phyloP scores from a whole-genome alignment of 306 rosid genomes.

The Begonia fuchsioides region DNA sequence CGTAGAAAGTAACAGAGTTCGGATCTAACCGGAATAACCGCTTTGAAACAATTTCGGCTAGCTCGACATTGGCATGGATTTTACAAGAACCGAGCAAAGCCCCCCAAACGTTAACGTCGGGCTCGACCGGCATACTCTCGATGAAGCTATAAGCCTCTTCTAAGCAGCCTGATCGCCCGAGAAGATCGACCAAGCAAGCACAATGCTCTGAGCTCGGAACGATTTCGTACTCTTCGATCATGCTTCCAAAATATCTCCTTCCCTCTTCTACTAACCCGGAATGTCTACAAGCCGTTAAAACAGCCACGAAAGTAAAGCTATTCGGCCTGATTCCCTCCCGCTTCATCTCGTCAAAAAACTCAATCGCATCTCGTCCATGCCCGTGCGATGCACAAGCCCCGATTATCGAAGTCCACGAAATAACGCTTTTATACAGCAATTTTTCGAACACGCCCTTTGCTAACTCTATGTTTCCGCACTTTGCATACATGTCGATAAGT shows the following conservation, averaged over 20 bases:
- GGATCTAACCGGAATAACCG: constrained; percentile 3
- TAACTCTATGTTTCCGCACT: constrained; percentile 8
- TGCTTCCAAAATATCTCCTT: constrained; percentile 5
- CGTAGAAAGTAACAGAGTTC: constrained; percentile 1
- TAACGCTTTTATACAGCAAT: constrained; percentile 6
- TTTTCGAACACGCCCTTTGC: constrained; percentile 8
- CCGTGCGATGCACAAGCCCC: constrained; percentile 11
- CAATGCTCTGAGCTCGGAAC: constrained; percentile 11
- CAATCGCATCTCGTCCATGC: constrained; percentile 5
- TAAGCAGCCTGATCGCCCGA: too few species aligned
- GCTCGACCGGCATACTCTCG: too few species aligned
- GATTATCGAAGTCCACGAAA: constrained; percentile 12
- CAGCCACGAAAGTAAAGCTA: constrained; percentile 1
- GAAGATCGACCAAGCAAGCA: constrained; percentile 15
- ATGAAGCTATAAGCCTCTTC: constrained; percentile 5
- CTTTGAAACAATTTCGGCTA: constrained; percentile 8
- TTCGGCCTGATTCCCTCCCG: constrained; percentile 9
- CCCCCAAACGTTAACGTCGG: too few species aligned
- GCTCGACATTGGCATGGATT: constrained; percentile 7
- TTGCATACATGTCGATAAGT: constrained; percentile 11
- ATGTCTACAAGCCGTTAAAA: constrained; percentile 12
- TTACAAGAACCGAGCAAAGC: constrained; percentile 13
- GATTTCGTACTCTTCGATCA: constrained; percentile 4
- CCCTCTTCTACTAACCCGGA: constrained; percentile 17
- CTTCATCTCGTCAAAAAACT: constrained; percentile 6